These are phyloP conservation scores for Backusella morwellensis DNA, from an alignment of 192 early-diverging fungal genomes.

Conservation along the genomic window DNA sequence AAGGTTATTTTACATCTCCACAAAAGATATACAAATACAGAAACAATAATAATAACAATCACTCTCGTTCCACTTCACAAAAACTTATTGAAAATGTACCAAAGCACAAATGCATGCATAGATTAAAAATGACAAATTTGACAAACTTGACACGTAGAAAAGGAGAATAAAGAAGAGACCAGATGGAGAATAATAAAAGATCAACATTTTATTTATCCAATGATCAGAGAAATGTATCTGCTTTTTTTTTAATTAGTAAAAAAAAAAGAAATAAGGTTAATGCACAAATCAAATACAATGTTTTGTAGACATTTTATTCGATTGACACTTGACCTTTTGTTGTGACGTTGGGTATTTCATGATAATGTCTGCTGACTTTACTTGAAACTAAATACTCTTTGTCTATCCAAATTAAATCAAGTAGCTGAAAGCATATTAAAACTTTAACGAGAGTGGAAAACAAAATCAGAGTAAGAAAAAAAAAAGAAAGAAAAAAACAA, in stretches of 20 bases:
- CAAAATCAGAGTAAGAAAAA: neutral
- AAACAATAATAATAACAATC: neutral
- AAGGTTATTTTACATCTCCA: neutral
- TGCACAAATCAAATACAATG: neutral
- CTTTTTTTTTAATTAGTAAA: neutral
- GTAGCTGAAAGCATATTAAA: neutral
- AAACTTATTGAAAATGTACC: neutral
- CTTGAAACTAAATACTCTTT: neutral
- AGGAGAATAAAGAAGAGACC: neutral
- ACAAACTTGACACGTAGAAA: neutral
- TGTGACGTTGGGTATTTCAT: neutral
- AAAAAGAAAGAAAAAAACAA: neutral
- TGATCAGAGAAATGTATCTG: neutral
- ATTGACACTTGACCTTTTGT: neutral
- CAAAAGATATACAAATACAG: neutral
- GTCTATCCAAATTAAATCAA: neutral
- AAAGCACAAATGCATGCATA: neutral
- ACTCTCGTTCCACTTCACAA: neutral
- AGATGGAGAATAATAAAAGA: neutral
- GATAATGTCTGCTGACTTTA: constrained; percentile 2
- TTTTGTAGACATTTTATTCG: neutral
- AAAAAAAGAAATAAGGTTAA: neutral
- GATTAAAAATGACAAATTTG: neutral
- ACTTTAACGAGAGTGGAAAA: neutral
- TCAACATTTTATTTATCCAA: neutral